These are phyloP conservation scores for Sindora glabra DNA, from an alignment of 306 rosid species.

Conservation along the genomic window DNA sequence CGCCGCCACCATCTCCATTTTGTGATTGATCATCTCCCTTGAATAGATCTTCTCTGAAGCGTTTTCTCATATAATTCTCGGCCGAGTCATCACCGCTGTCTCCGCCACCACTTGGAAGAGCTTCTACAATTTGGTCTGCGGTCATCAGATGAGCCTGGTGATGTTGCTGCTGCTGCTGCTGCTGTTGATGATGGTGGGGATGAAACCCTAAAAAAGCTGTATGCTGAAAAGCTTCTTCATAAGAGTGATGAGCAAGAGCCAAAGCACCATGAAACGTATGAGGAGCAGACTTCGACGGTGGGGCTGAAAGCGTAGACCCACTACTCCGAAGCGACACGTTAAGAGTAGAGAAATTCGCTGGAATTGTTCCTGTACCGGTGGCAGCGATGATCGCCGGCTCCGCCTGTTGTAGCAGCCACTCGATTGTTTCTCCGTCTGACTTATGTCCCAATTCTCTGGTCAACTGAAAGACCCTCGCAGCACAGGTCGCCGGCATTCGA, in stretches of 20 bases:
- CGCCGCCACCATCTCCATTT: conserved; percentile 17
- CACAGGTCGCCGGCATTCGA: conserved; percentile 94
- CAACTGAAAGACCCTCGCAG: conserved; percentile 84
- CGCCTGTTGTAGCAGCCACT: conserved; percentile 91
- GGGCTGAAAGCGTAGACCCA: conserved; percentile 69
- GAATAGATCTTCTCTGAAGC: conserved; percentile 82
- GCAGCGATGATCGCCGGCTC: conserved; percentile 79
- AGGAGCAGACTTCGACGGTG: conserved; percentile 64
- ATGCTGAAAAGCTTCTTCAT: conserved; percentile 64
- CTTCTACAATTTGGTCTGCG: conserved; percentile 63
- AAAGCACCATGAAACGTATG: conserved; percentile 63
- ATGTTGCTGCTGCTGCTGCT: conserved; percentile 25
- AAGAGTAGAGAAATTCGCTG: conserved; percentile 74
- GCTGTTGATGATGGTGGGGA: conserved; percentile 41
- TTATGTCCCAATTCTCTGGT: conserved; percentile 82
- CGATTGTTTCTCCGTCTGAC: conserved; percentile 92
- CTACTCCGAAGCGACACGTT: conserved; percentile 77
- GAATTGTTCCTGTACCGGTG: conserved; percentile 86
- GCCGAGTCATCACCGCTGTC: conserved; percentile 39
- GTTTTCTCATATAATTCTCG: conserved; percentile 69
- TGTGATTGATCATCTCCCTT: conserved; percentile 54
- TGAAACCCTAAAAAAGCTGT: conserved; percentile 64
- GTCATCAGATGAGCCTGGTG: conserved; percentile 35
- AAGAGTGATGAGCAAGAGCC: conserved; percentile 63
- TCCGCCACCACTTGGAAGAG: conserved; percentile 36